Evolutionary conservation across 2,329 filamentous ascomycete genomes (phyloP), one percentile per base, ranked within the genome.

Genomic region (Fonsecaea erecta): DNA sequence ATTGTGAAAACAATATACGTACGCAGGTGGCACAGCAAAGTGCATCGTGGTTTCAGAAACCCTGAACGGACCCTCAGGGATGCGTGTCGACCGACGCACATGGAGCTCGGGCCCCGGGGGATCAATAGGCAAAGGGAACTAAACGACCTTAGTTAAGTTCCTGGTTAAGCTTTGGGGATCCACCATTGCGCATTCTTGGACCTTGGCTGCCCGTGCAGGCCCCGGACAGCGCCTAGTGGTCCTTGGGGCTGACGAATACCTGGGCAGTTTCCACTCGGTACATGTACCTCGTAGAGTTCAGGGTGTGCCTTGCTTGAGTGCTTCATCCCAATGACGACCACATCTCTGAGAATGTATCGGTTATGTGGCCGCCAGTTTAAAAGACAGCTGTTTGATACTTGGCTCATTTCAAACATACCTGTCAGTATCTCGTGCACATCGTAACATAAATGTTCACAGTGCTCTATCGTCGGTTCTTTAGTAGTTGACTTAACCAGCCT

Each of bases 31-130:
- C 28, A 21, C 32, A 24, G 9, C 55, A 58, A 60, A 60, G 57
- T 46, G 57, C 57, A 60, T 60, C 34, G 43, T 18, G 28, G 43
- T 52, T 60, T 60, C 43, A 59, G 56, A 43, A 11, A 32, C 26
- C 16, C 51, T 35, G 43, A 52, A 14, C 6, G 8, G 28, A 21
- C 34, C 30, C 21, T 34, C 43, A 48, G 43, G 43, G 26, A 21
- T n/a, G n/a, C n/a, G 18, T 48, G 43, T 46, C 18, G n/a, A 40
- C 12, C 12, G 32, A 48, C 2, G 43, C 43, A 26, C 43, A 48
- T 48, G 43, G 37, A n/a, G 28, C 28, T 8, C 28, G 28, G 28
- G 28, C 6, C 16, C 37, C 16, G 16, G 16, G 43, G 43, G 21
- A 24, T 26, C 21, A 18, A 24, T 60, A 40, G 57, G 46, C 46